A percentile compares a stretch with the other conserved stretches of the same genome.
phyloP scores from a whole-genome alignment of 306 rosid genomes.

The Malus orientalis region DNA sequence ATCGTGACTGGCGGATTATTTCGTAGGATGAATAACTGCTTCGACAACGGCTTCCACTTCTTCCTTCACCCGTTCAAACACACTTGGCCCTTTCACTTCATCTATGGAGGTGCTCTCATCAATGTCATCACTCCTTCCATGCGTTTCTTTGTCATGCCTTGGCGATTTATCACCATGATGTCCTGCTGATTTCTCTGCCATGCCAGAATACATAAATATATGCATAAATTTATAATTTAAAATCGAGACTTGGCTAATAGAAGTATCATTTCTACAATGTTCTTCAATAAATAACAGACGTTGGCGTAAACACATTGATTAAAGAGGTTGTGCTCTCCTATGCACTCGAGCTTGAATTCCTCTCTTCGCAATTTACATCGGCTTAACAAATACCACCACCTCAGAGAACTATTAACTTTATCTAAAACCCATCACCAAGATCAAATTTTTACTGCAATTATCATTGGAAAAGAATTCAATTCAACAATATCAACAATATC shows the following conservation, averaged over 20 bases:
- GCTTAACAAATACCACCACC: background rate
- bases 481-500: background rate
- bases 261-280: background rate
- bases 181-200: constrained; percentile 24
- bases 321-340: too few relatives aligned
- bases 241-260: background rate
- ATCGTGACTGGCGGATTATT: constrained; percentile 36
- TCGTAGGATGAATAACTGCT: constrained; percentile 45
- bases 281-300: background rate
- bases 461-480: background rate
- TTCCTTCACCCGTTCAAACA: constrained; percentile 37
- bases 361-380: too few relatives aligned
- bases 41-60: constrained; percentile 44
- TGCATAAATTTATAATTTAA: background rate
- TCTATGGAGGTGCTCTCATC: constrained; percentile 35
- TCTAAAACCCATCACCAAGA: constrained; percentile 17
- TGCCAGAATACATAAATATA: background rate
- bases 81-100: constrained; percentile 37
- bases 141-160: constrained; percentile 55
- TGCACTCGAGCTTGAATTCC: too few relatives aligned
- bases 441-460: background rate
- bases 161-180: constrained; percentile 36
- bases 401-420: background rate
- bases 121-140: constrained; percentile 68
- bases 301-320: too few relatives aligned